Evolutionary conservation across 495 filamentous ascomycete species (phyloP).

Genomic region (Penicillium canescens): DNA sequence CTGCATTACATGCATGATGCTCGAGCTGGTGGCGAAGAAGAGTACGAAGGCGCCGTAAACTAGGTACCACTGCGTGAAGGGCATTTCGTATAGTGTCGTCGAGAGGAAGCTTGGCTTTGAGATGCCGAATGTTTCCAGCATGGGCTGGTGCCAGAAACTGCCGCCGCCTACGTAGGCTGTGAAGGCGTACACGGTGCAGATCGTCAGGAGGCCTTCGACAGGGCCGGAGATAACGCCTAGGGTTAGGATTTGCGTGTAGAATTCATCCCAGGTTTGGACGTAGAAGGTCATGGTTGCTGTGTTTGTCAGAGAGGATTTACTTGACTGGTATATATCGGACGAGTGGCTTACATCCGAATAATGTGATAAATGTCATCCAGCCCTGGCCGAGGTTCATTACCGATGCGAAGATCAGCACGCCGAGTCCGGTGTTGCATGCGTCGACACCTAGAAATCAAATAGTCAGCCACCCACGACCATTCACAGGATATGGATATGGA

Average conservation of each 20-base stretch:
- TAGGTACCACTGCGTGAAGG: slow-evolving; percentile 91
- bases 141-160: slow-evolving; percentile 86
- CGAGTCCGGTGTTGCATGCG: slow-evolving; percentile 92
- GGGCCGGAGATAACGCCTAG: slow-evolving; percentile 91
- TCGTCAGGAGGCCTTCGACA: slow-evolving; percentile 88
- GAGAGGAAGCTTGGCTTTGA: slow-evolving; percentile 66
- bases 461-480: neutral
- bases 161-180: slow-evolving; percentile 84
- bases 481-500: neutral
- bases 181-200: slow-evolving; percentile 79
- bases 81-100: slow-evolving; percentile 66
- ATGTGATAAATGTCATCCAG: slow-evolving; percentile 81
- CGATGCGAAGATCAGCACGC: slow-evolving; percentile 86
- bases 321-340: neutral
- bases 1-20: slow-evolving; percentile 78
- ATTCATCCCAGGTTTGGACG: slow-evolving; percentile 98
- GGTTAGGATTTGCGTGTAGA: slow-evolving; percentile 93
- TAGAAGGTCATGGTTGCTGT: slow-evolving; percentile 87
- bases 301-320: slow-evolving; percentile 14
- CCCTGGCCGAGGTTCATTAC: slow-evolving; percentile 90
- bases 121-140: slow-evolving; percentile 72
- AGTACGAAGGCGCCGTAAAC: slow-evolving; percentile 84
- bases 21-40: slow-evolving; percentile 72
- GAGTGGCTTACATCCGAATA: slow-evolving; percentile 72
- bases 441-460: slow-evolving; percentile 64